Evolutionary conservation across 2,329 filamentous ascomycete species (phyloP).

Genomic region (Aspergillus spinulosporus): DNA sequence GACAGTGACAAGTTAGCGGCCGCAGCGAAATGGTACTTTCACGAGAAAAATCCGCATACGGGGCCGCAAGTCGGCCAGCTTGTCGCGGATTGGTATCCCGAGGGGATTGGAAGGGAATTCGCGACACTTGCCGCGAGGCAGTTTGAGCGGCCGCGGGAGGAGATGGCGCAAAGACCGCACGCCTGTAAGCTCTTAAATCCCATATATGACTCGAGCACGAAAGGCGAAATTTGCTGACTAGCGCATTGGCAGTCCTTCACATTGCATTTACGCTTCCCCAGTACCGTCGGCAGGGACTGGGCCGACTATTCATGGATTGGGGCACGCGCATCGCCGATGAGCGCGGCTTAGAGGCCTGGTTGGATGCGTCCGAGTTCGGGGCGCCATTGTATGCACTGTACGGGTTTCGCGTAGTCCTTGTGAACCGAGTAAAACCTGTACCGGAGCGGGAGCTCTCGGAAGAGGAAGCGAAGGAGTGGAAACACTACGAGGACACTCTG

Average conservation of each 20-base stretch:
- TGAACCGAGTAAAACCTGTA: neutral
- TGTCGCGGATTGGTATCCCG: conserved; percentile 1
- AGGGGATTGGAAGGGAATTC: neutral
- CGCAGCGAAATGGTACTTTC: conserved; percentile 2
- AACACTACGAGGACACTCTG: neutral
- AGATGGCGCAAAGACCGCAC: neutral
- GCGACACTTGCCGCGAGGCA: neutral
- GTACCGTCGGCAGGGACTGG: neutral
- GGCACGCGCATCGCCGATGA: neutral
- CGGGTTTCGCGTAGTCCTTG: neutral
- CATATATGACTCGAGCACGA: neutral
- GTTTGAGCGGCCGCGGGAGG: neutral
- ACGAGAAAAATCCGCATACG: neutral
- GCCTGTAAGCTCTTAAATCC: neutral
- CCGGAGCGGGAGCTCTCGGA: neutral
- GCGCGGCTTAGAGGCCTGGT: neutral
- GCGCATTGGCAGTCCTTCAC: neutral
- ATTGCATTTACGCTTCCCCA: neutral
- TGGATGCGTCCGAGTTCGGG: neutral
- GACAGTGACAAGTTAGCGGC: neutral
- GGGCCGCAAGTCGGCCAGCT: neutral
- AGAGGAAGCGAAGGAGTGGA: neutral
- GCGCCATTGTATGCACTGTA: neutral
- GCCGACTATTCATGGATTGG: neutral
- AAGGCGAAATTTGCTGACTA: neutral